These are phyloP conservation scores for Oenanthe sinensis DNA, from an alignment of 129 eudicot species.

Conservation along the genomic window DNA sequence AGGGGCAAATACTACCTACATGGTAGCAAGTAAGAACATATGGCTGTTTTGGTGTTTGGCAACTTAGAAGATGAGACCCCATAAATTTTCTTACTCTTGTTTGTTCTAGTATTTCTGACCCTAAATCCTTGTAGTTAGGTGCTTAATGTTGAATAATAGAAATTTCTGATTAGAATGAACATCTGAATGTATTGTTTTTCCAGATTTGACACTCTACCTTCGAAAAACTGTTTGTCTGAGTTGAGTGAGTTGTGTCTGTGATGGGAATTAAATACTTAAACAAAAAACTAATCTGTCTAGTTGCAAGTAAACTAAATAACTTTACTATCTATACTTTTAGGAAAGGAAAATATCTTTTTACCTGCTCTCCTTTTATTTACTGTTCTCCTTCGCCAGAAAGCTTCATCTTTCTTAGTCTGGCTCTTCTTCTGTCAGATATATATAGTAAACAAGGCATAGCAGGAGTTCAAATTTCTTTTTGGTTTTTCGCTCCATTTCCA, in stretches of 20 bases:
- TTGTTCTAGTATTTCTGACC: background rate
- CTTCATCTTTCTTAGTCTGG: background rate
- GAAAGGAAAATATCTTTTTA: background rate
- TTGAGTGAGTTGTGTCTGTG: background rate
- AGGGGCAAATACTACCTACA: background rate
- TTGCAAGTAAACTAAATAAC: background rate
- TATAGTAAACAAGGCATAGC: background rate
- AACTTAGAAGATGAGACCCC: too few species aligned
- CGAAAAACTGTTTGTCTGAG: too few species aligned
- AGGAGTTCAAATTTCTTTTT: background rate
- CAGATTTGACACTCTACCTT: background rate
- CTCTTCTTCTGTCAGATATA: background rate
- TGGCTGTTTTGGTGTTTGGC: background rate
- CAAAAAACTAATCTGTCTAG: background rate
- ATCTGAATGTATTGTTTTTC: background rate
- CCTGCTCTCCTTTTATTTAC: background rate
- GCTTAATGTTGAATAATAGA: too few species aligned
- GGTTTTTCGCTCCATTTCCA: background rate
- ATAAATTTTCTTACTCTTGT: too few species aligned
- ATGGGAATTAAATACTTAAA: background rate
- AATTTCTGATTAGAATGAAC: background rate
- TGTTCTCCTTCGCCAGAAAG: background rate
- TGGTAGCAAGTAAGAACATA: background rate
- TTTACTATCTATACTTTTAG: too few species aligned
- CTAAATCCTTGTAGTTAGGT: background rate